These are phyloP conservation scores for Gynandropsis gynandra DNA, from an alignment of 345 rosid genomes.

Conservation along the genomic window DNA sequence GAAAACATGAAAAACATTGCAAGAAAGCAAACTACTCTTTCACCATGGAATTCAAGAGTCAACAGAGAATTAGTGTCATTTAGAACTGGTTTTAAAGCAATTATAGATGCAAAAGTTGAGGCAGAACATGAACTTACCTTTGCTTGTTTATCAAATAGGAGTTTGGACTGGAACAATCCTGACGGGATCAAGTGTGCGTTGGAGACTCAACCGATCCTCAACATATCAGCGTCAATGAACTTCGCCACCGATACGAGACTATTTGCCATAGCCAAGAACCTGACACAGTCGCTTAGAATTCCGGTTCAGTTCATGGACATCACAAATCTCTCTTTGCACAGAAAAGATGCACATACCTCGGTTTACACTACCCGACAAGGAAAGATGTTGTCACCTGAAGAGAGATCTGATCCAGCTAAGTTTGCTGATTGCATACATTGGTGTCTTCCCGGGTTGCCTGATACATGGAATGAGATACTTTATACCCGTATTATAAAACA, in stretches of 20 bases:
- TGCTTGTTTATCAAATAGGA: slow-evolving; percentile 33
- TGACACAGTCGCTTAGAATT: slow-evolving; percentile 38
- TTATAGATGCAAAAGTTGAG: no score
- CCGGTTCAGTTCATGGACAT: slow-evolving; percentile 56
- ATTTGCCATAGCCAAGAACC: slow-evolving; percentile 35
- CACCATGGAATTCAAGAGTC: no score
- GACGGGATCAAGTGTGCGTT: slow-evolving; percentile 63
- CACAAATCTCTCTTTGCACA: slow-evolving; percentile 53
- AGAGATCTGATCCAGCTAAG: slow-evolving; percentile 48
- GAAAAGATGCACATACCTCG: slow-evolving; percentile 88
- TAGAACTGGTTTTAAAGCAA: no score
- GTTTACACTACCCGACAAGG: slow-evolving; percentile 65
- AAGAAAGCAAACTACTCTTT: no score
- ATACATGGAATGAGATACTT: slow-evolving; percentile 73
- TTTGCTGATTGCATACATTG: slow-evolving; percentile 88
- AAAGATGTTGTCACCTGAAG: slow-evolving; percentile 48
- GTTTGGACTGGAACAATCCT: slow-evolving; percentile 79
- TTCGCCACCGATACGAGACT: slow-evolving; percentile 62
- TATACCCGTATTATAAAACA: slow-evolving; percentile 47
- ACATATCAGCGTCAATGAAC: slow-evolving; percentile 31
- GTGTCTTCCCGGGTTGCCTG: slow-evolving; percentile 89
- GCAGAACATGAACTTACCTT: no score
- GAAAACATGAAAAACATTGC: no score
- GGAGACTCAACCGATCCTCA: slow-evolving; percentile 49
- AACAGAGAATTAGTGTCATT: no score